Evolutionary conservation across 768 basidiomycete species (phyloP).

Genomic region (Mycena floridula): DNA sequence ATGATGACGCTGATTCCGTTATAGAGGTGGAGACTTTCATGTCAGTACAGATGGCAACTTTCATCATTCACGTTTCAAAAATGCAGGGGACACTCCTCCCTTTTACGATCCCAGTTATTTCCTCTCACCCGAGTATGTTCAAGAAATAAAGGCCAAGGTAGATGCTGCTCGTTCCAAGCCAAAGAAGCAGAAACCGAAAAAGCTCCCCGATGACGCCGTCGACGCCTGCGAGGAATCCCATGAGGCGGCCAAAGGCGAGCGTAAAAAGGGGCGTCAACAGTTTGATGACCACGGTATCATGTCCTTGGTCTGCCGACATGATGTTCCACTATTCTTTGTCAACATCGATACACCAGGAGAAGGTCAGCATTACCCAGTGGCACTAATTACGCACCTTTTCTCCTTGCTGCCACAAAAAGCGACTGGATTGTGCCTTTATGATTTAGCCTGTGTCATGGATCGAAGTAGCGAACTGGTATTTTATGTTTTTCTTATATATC

Average conservation of each 20-base stretch:
- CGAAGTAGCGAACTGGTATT: slow-evolving; percentile 20
- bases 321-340: slow-evolving; percentile 29
- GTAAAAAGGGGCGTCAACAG: not conserved
- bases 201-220: slow-evolving; percentile 26
- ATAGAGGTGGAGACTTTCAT: too few species aligned
- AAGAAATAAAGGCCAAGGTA: slow-evolving; percentile 23
- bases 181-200: not conserved
- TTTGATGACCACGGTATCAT: slow-evolving; percentile 31
- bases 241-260: slow-evolving; percentile 15
- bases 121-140: slow-evolving; percentile 26
- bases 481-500: not conserved
- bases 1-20: too few species aligned
- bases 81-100: slow-evolving; percentile 23
- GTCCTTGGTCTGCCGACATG: slow-evolving; percentile 31
- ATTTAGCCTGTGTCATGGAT: slow-evolving; percentile 10
- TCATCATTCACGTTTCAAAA: slow-evolving; percentile 25
- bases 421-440: slow-evolving; percentile 22
- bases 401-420: slow-evolving; percentile 19
- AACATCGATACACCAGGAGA: slow-evolving; percentile 31
- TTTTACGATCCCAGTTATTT: slow-evolving; percentile 27
- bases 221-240: slow-evolving; percentile 27
- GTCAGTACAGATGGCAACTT: too few species aligned
- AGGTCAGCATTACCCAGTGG: slow-evolving; percentile 30
- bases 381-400: slow-evolving; percentile 24
- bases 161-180: slow-evolving; percentile 12